Conservation (phyloP, 2,329 filamentous ascomycete genomes). For the Ophiostoma perfectum region DNA sequence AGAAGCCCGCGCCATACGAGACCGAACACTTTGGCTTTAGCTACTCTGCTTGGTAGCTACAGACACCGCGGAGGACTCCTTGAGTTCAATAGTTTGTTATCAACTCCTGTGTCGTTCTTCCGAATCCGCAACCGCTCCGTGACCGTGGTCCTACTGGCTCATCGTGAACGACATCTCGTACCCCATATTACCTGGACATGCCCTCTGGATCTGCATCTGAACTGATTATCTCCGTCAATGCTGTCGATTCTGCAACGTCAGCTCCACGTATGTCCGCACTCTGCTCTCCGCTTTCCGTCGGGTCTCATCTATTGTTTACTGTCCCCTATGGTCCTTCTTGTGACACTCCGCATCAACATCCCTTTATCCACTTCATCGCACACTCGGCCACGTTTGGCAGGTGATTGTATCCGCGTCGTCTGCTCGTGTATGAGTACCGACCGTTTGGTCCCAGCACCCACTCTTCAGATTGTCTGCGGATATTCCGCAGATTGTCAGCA, state of each 20-base stretch:
- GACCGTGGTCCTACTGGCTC: too few species aligned
- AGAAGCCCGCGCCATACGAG: not conserved
- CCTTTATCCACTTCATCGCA: slow-evolving; percentile 7
- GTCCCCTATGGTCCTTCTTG: not conserved
- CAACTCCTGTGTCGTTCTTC: too few species aligned
- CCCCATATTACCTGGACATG: not conserved
- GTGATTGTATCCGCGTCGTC: not conserved
- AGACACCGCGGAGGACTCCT: not conserved
- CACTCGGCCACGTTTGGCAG: slow-evolving; percentile 1
- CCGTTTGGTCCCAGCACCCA: not conserved
- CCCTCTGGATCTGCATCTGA: not conserved
- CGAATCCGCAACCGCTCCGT: too few species aligned
- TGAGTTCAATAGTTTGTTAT: not conserved
- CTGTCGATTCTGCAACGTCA: not conserved
- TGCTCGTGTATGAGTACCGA: not conserved
- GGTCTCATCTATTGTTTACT: not conserved
- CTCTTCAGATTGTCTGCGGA: not conserved
- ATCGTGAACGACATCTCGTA: not conserved
- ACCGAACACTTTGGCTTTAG: too few species aligned
- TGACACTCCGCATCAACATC: not conserved
- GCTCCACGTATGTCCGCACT: not conserved
- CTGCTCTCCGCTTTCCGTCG: not conserved
- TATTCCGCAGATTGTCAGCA: not conserved
- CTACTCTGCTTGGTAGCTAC: too few species aligned
- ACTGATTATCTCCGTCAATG: not conserved